These are phyloP conservation scores for Fusarium zealandicum DNA, from an alignment of 2,329 filamentous ascomycete genomes.

Conservation along the genomic window DNA sequence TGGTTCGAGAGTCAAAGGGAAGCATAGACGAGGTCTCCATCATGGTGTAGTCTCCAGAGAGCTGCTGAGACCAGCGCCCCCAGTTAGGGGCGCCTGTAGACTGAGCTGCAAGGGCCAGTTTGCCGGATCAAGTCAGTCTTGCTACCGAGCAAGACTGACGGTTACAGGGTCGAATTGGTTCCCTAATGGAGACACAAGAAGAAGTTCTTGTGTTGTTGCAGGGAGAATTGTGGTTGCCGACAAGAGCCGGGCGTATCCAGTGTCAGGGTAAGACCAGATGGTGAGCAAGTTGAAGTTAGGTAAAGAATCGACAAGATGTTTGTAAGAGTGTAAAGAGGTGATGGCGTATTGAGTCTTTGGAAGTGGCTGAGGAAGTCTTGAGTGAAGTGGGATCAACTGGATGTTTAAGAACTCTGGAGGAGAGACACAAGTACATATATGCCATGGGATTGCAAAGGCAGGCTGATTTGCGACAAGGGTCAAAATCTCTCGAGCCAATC, in stretches of 20 bases:
- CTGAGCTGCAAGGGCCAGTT: constrained; percentile 58
- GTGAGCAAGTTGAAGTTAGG: constrained; percentile 4
- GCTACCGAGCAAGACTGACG: constrained; percentile 38
- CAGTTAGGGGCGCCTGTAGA: constrained; percentile 56
- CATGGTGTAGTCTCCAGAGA: constrained; percentile 56
- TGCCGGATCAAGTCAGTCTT: constrained; percentile 36
- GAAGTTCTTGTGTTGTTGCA: constrained; percentile 14
- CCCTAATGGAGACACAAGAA: constrained; percentile 3
- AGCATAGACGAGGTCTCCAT: constrained; percentile 57
- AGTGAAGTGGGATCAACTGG: constrained; percentile 35
- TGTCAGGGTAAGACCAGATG: constrained; percentile 19
- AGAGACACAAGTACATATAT: constrained; percentile 42
- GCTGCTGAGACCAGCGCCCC: constrained; percentile 63
- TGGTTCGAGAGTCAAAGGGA: constrained; percentile 56
- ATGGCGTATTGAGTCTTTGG: constrained; percentile 15
- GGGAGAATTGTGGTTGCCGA: constrained; percentile 2
- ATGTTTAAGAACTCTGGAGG: constrained; percentile 37
- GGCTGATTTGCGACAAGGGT: constrained; percentile 43
- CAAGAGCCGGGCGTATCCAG: constrained; percentile 5
- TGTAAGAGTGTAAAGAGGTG: constrained; percentile 26
- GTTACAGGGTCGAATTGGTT: constrained; percentile 4
- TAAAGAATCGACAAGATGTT: constrained; percentile 22
- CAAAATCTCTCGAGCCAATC: constrained; percentile 44
- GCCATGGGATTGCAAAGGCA: constrained; percentile 32
- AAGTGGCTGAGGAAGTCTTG: constrained; percentile 35